Base-by-base conservation (phyloP, 2,329 filamentous ascomycete species). In the Ophiocordyceps australis region DNA sequence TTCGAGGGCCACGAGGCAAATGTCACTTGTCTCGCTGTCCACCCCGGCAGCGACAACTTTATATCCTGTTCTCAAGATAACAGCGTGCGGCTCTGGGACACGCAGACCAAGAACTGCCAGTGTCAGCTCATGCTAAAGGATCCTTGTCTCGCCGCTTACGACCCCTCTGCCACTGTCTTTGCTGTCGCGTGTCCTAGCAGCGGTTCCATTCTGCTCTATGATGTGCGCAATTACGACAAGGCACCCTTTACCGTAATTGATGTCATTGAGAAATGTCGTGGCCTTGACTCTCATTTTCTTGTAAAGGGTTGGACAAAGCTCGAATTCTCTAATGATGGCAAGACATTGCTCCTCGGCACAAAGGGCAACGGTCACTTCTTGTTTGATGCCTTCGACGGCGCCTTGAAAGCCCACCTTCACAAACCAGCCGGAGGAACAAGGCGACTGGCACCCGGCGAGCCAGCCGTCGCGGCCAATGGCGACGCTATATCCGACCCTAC, bases 241-340 rank as follows among this genome's bases (percentile, higher is more conserved):
- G 71, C 77, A 5, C 89, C 89, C 0, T 91, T 98, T 41, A 66
- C 74, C 9, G 78, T 68, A 7, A 89, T 95, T 41, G 86, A 95
- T 42, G 58, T 95, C 11, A 52, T 71, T 14, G 68, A 74, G 29
- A 52, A 59, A 26, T 55, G 57, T 23, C 44, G 54, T 41, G 31
- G 52, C 41, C 40, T 58, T 26, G 56, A 66, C 34, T 49, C 59
- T 5, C 65, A 74, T 24, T 71, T 77, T 26, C 51, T 64, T 2
- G 56, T 67, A 32, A 64, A 63, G 27, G 74, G 74, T 9, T 98
- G 89, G 89, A 89, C 80, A 2, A 83, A 78, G 38, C 62, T 98
- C 22, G 83, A 93, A 40, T 95, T 98, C 46, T 89, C 81, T 30
- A 98, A 98, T 41, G 89, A 98, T 41, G 89, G 89, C 12, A 92